Percentiles rank a stretch among this genome's conserved stretches.
Conservation (phyloP, 148 eudicot species). For the Silene conica region DNA sequence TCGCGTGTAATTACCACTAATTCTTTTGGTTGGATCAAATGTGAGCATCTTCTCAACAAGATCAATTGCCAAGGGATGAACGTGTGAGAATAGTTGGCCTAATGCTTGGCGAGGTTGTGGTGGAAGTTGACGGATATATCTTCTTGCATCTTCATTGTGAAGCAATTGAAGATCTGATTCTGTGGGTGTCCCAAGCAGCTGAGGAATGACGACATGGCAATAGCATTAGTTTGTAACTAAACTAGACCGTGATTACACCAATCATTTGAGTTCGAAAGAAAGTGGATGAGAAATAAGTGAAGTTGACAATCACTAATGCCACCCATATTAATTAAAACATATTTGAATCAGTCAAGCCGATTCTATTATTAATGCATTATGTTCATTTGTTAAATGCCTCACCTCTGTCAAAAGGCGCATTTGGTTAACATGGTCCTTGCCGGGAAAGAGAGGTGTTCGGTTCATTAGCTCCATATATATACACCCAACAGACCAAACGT, state of each 20-base stretch:
- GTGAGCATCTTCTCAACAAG: constrained; percentile 83
- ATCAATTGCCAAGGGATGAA: constrained; percentile 74
- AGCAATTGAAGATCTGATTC: constrained; percentile 66
- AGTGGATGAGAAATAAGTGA: background rate
- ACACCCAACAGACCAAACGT: constrained; percentile 95
- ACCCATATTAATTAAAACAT: no score
- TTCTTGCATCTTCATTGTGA: constrained; percentile 68
- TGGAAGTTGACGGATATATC: constrained; percentile 66
- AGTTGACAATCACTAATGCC: background rate
- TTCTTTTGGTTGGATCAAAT: constrained; percentile 71
- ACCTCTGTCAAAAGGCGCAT: constrained; percentile 87
- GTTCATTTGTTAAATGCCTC: constrained; percentile 6
- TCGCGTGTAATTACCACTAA: constrained; percentile 49
- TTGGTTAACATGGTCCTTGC: constrained; percentile 82
- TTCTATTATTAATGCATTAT: background rate
- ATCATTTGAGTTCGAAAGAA: no score
- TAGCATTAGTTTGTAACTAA: background rate
- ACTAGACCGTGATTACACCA: no score
- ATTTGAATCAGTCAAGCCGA: background rate
- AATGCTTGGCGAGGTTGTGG: constrained; percentile 57
- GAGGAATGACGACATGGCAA: constrained; percentile 9
- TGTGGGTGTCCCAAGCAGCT: constrained; percentile 87
- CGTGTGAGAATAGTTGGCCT: constrained; percentile 56
- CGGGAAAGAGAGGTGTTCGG: constrained; percentile 73
- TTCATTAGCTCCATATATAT: constrained; percentile 92